phyloP scores from a whole-genome alignment of 768 basidiomycete species.

The Tricholoma terreum region DNA sequence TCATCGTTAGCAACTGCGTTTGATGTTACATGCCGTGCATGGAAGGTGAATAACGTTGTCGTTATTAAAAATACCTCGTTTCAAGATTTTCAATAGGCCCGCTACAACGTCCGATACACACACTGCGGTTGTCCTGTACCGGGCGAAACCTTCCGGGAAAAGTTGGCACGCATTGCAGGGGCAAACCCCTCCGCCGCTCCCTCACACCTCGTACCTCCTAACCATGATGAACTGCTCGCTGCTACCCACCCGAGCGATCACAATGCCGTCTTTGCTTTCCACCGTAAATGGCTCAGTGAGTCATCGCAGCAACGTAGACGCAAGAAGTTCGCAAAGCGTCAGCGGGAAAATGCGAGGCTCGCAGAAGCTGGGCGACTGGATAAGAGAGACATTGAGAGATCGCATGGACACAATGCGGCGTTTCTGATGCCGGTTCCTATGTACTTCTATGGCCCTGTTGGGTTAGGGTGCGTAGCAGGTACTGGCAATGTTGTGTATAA shows the following conservation, averaged over 20 bases:
- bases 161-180: constrained; percentile 30
- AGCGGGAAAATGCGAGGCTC: constrained; percentile 16
- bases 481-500: constrained; percentile 15
- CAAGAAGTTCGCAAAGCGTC: background rate
- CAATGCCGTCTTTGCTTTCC: constrained; percentile 1
- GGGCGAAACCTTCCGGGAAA: constrained; percentile 38
- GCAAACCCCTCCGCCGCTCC: constrained; percentile 11
- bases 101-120: constrained; percentile 46
- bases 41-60: constrained; percentile 16
- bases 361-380: constrained; percentile 20
- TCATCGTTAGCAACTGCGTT: constrained; percentile 21
- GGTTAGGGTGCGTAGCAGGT: constrained; percentile 20
- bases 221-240: constrained; percentile 32
- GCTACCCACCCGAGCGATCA: constrained; percentile 49
- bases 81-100: constrained; percentile 29
- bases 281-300: background rate
- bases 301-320: background rate
- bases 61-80: no score
- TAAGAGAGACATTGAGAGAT: constrained; percentile 8
- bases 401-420: constrained; percentile 24
- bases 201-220: constrained; percentile 29
- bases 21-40: constrained; percentile 23
- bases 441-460: constrained; percentile 4
- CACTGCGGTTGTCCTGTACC: constrained; percentile 53
- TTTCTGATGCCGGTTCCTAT: constrained; percentile 40